These are phyloP conservation scores for Zymoseptoria tritici DNA, from an alignment of 2,329 filamentous ascomycete species.

Conservation along the genomic window DNA sequence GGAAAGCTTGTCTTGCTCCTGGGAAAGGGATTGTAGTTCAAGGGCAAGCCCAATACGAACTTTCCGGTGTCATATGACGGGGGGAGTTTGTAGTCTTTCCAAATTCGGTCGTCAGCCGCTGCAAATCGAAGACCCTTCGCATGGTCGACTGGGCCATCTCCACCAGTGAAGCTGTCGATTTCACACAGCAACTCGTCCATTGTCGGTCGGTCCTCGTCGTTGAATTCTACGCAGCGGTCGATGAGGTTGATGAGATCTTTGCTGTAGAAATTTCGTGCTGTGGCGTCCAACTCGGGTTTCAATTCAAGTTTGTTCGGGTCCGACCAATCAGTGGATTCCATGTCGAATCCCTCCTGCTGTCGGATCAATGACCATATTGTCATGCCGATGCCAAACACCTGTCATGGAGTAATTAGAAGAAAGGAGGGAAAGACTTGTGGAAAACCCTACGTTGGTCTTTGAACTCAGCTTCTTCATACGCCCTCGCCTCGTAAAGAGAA, in stretches of 20 bases:
- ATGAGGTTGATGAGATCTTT: not conserved
- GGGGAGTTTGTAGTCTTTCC: not conserved
- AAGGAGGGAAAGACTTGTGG: not conserved
- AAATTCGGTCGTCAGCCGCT: not conserved
- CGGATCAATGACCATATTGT: not conserved
- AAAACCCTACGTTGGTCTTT: not conserved
- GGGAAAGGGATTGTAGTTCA: not conserved
- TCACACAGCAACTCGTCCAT: slow-evolving; percentile 3
- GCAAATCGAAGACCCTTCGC: not conserved
- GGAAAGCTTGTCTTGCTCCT: not conserved
- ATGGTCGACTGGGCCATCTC: not conserved
- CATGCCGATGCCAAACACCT: not conserved
- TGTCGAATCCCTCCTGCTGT: not conserved
- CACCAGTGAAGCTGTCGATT: not conserved
- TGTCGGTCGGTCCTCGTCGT: slow-evolving; percentile 2
- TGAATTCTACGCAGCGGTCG: not conserved
- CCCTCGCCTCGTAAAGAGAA: not conserved
- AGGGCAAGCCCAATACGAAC: not conserved
- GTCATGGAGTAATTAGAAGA: not conserved
- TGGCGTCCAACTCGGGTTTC: not conserved
- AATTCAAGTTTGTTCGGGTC: not conserved
- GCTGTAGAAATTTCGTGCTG: slow-evolving; percentile 2
- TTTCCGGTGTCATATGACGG: not conserved
- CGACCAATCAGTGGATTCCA: not conserved
- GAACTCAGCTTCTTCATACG: not conserved